These are phyloP conservation scores for Croton setiger DNA, from an alignment of 441 rosid genomes.

Conservation along the genomic window DNA sequence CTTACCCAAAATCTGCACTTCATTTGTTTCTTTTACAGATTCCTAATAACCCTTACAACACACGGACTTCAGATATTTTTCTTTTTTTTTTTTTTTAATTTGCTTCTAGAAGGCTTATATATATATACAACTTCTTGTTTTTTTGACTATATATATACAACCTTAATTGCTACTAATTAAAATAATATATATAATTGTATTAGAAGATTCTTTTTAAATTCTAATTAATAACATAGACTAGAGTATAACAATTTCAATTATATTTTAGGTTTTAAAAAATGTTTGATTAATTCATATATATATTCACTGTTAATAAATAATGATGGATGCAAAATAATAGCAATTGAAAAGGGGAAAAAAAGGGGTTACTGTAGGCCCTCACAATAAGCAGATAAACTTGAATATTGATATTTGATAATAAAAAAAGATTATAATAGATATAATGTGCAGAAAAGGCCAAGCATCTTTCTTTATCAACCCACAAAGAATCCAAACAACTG, in stretches of 20 bases:
- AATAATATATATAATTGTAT: too few species aligned
- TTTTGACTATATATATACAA: too few species aligned
- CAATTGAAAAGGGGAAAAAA: neutral
- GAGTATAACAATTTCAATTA: too few species aligned
- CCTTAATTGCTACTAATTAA: too few species aligned
- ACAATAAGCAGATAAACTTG: constrained; percentile 28
- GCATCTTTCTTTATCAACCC: constrained; percentile 43
- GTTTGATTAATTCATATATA: too few species aligned
- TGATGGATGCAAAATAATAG: neutral
- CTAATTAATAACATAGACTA: too few species aligned
- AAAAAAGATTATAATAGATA: too few species aligned
- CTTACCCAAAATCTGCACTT: neutral
- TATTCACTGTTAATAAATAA: too few species aligned
- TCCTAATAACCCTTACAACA: neutral
- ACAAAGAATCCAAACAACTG: constrained; percentile 40
- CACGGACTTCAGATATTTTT: constrained; percentile 1
- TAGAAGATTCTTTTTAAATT: too few species aligned
- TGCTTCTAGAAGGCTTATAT: constrained; percentile 1
- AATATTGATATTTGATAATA: constrained; percentile 15
- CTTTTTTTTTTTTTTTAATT: neutral
- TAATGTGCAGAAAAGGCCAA: constrained; percentile 16
- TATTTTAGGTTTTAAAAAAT: too few species aligned
- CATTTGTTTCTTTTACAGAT: neutral
- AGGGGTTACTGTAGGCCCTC: constrained; percentile 22
- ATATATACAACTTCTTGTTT: too few species aligned